Percentiles rank a stretch among this genome's conserved stretches.
phyloP scores from a whole-genome alignment of 2,329 filamentous ascomycete species.

The Aspergillus sp. region DNA sequence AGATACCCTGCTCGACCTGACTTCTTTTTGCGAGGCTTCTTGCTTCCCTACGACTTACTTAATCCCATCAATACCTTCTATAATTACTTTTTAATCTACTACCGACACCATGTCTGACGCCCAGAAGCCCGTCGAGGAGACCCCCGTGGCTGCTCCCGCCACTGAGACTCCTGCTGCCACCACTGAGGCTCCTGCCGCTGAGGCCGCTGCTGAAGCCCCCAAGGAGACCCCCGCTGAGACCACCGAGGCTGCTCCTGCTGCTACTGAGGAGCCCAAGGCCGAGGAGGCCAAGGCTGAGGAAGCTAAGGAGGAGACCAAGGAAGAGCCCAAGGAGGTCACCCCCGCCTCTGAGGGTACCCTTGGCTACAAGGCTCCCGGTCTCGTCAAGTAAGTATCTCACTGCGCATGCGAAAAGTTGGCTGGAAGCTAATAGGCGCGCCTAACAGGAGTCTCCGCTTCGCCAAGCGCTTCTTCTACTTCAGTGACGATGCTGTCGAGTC shows the following conservation, averaged over 20 bases:
- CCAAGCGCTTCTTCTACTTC: constrained; percentile 94
- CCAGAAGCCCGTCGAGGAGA: constrained; percentile 68
- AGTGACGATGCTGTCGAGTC: constrained; percentile 69
- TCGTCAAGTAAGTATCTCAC: constrained; percentile 73
- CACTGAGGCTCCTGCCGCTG: constrained; percentile 39
- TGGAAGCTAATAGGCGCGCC: background rate
- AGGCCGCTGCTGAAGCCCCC: constrained; percentile 28
- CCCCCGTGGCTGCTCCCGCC: constrained; percentile 43
- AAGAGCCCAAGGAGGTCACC: constrained; percentile 48
- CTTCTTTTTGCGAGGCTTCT: constrained; percentile 19
- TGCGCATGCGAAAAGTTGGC: background rate
- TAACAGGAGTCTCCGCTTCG: constrained; percentile 77
- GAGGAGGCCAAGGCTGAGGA: constrained; percentile 41
- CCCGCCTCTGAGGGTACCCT: constrained; percentile 80
- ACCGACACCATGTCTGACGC: constrained; percentile 67
- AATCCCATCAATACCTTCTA: constrained; percentile 18
- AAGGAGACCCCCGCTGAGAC: constrained; percentile 33
- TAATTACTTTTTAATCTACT: constrained; percentile 22
- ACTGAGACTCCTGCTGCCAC: constrained; percentile 37
- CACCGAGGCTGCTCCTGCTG: constrained; percentile 39
- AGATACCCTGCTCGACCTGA: constrained; percentile 24
- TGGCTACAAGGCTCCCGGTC: constrained; percentile 84
- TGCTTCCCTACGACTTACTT: constrained; percentile 19
- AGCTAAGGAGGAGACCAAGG: constrained; percentile 38
- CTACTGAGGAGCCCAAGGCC: constrained; percentile 35